Percentiles rank a stretch among this genome's conserved stretches.
Evolutionary conservation across 768 basidiomycete species (phyloP).

Genomic region (Tephrocybe rancida): DNA sequence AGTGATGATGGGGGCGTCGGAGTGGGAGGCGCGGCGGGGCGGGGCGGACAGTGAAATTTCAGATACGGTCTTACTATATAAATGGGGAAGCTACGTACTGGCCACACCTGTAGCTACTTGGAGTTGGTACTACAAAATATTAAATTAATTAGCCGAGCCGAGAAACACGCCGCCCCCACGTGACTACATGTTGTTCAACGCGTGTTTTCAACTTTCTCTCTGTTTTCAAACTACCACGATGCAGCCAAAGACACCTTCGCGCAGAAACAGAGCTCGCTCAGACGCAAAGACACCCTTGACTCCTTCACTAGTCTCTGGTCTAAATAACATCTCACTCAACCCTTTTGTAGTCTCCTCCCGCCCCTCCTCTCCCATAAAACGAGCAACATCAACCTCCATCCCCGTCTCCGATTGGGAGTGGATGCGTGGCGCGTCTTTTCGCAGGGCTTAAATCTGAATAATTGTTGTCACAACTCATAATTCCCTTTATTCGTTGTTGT

Average conservation of each 20-base stretch:
- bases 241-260: conserved; percentile 50
- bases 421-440: no score
- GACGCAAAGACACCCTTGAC: conserved; percentile 55
- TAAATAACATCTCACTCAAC: conserved; percentile 53
- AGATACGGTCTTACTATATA: no score
- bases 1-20: no score
- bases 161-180: background rate
- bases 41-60: no score
- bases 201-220: conserved; percentile 9
- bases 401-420: conserved; percentile 54
- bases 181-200: background rate
- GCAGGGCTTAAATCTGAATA: no score
- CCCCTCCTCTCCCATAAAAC: conserved; percentile 67
- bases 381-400: conserved; percentile 48
- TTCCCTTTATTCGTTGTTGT: no score
- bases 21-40: no score
- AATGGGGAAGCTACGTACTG: no score
- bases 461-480: no score
- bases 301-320: conserved; percentile 42
- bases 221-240: conserved; percentile 3
- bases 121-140: conserved; percentile 31
- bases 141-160: background rate
- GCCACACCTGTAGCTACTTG: no score
- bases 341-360: conserved; percentile 68
- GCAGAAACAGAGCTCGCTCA: conserved; percentile 46